Base-by-base conservation (phyloP, 164 flowering plant species). In the Kingdonia uniflora region DNA sequence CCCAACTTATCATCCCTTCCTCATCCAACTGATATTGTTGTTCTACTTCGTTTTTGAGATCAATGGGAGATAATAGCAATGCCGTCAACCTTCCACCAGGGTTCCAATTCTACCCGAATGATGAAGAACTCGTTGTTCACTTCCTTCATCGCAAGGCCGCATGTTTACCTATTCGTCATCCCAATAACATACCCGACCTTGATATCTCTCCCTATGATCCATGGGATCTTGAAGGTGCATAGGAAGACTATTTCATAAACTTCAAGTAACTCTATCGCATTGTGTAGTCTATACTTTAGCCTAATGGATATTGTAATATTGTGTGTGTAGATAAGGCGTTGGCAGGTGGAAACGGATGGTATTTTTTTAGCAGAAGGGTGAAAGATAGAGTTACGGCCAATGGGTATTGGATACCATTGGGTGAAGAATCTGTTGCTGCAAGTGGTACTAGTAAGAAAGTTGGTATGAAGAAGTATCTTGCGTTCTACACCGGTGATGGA, bases 111-210 rank as follows among this genome's bases (percentile, higher is more conserved):
- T 54, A 22, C 23, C 57, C 57, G 6, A 54, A 45, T 11, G 57
- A 54, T 11, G 48, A 54, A 24, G 57, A 54, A 42, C 57, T 54
- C 11, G 57, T 54, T 13, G 48, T 42, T 23, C 57, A 54, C 24
- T 54, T 54, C 38, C 57, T 54, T 14, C 22, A 39, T 13, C 57
- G 38, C 0, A 54, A 54, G 19, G 48, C 57, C 1, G 14, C 37
- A 11, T 45, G n/a, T 37, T 24, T 54, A 42, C 57, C 57, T 16
- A 29, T 29, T 29, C 42, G 72, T 60, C 80, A 78, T 20, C 94
- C 95, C 0, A 84, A 80, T 42, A 68, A 80, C 65, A 86, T 90
- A 59, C 94, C 95, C 11, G 95, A 86, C 64, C 87, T 86, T 19
- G 76, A 79, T 47, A 80, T 80, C 61, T 70, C 66, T 51, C 78